Base-by-base conservation (phyloP, 2,329 filamentous ascomycete species). In the Alternaria conjuncta region DNA sequence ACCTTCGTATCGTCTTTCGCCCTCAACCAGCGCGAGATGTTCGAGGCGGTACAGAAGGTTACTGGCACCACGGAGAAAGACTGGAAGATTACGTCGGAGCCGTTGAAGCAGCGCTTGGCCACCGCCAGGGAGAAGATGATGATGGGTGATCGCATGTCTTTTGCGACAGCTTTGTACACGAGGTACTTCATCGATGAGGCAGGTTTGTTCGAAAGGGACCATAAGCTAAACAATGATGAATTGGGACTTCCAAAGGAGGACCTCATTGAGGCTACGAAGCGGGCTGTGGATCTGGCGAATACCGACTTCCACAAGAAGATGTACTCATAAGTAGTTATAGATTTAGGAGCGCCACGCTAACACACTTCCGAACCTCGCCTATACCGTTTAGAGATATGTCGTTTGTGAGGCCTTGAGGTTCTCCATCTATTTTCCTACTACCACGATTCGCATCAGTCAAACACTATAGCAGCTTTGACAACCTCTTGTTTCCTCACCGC, bases 381-480 rank as follows among this genome's bases (percentile, higher is more conserved):
- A 21, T 21, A 9, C 10, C 28, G 12, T 6, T 21, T 51, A 3
- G 5, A 51, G 7, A 6, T 3, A 32, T 15, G 12, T 23, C 5
- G 4, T 8, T 21, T 15, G 12, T 12, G 6, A 32, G 15, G 9
- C n/a, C 0, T 32, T 12, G 18, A 15, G 7, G 4, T 13, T 51
- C 2, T 15, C 13, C 5, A 1, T 50, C 13, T 11, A 13, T 30
- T 3, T 6, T 9, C 21, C 25, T 18, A 21, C 43, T 21, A 8
- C n/a, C 30, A 49, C 13, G 9, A 50, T 45, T 15, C 5, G 43
- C 21, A 55, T 60, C 26, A 70, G 3, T 92, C 89, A 72, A 91
- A 92, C 50, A 88, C 86, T 77, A 93, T 92, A 15, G 88, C 89
- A 56, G 90, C 90, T 84, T 93, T 93, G 76, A 93, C 91, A 63